Percentiles rank a stretch among this genome's conserved stretches.
Evolutionary conservation across 768 basidiomycete species (phyloP).

Genomic region (Tulasnella sp.): DNA sequence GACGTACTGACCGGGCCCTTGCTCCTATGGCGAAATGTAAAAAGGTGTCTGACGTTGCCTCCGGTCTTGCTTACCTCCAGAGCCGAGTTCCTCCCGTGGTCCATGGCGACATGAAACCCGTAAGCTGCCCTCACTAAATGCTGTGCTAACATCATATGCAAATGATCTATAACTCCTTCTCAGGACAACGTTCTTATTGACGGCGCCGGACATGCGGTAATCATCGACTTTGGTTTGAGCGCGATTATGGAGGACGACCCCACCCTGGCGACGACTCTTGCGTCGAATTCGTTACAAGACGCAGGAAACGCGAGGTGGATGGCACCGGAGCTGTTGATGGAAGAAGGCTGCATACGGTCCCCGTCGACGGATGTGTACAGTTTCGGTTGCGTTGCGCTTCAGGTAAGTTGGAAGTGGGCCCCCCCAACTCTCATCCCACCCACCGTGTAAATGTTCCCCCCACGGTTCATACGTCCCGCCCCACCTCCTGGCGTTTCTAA

Average conservation of each 20-base stretch:
- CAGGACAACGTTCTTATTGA: background rate
- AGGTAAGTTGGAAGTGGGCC: background rate
- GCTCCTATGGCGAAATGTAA: background rate
- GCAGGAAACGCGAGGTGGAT: conserved; percentile 14
- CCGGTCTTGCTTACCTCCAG: background rate
- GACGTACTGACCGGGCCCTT: background rate
- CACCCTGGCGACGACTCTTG: background rate
- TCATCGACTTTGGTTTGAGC: conserved; percentile 15
- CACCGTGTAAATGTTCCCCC: no score
- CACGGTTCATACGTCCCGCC: background rate
- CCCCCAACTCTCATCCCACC: background rate
- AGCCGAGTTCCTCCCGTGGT: background rate
- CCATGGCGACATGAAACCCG: conserved; percentile 12
- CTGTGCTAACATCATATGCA: background rate
- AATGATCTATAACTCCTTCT: background rate
- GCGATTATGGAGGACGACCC: conserved; percentile 13
- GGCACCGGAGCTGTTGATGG: background rate
- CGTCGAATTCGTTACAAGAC: background rate
- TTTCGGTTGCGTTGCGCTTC: background rate
- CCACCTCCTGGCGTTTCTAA: background rate
- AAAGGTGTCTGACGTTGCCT: conserved; percentile 5
- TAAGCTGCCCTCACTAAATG: background rate
- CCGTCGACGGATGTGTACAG: background rate
- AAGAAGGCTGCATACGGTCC: background rate
- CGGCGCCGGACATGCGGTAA: background rate